Base-by-base conservation (phyloP, 148 eudicot species). In the Tetragonia tetragonoides region DNA sequence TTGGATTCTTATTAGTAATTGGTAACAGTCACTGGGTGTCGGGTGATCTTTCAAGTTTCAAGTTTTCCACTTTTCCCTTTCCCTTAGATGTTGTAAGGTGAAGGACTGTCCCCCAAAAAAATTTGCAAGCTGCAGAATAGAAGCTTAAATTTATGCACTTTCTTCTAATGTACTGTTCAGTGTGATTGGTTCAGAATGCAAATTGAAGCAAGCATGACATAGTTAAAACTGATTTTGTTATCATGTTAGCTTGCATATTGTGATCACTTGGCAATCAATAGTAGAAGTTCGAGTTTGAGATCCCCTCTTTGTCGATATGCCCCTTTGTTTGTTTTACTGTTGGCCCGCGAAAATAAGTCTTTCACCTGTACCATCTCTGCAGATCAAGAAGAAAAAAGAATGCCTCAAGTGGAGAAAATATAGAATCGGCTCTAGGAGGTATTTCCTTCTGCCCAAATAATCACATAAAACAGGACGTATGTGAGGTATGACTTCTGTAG, bases 301-400 rank as follows among this genome's bases (percentile, higher is more conserved):
- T 39, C 37, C 61, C 6, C 21, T 68, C 14, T 70, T 44, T n/a
- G 21, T 40, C n/a, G 21, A 10, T 64, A 0, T 11, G 62, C 38
- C 18, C 17, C 39, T n/a, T 15, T 68, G 46, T 49, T 14, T 65
- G 64, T 57, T 60, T 60, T 21, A 49, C 46, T 56, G 6, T 62
- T 72, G 62, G 42, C 76, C 24, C 65, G 38, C 20, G 15, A 37
- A 20, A 57, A n/a, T 69, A 56, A 37, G 24, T 34, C 53, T 62
- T 20, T 62, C n/a, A 51, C 75, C 15, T 70, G 18, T 21, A 11
- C 61, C 41, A 38, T 69, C n/a, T 74, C 77, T 79, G 70, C 82
- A 87, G 89, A 73, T 87, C 89, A 77, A 87, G 89, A 77, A 82
- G 89, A 42, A 87, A 84, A 54, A 87, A 87, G 82, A 87, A 78